Percentiles rank a stretch among this genome's conserved stretches.
Conservation (phyloP, 805 yeast species). For the Candida ficus region DNA sequence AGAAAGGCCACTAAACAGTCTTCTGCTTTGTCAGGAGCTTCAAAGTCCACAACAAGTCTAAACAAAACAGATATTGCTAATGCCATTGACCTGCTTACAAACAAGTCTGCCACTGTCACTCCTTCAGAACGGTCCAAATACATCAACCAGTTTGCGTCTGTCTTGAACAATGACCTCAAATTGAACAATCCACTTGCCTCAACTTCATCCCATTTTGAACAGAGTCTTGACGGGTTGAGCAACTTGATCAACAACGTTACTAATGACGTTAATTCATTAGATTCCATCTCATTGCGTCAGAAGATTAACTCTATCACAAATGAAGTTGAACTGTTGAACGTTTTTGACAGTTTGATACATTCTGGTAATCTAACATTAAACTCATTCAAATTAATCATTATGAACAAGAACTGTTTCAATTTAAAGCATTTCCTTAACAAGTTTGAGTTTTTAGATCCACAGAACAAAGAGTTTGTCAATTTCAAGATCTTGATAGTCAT, state of each 20-base stretch:
- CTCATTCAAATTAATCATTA: slow-evolving; percentile 5
- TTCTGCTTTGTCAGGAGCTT: background rate
- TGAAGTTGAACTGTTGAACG: slow-evolving; percentile 5
- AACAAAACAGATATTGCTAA: slow-evolving; percentile 5
- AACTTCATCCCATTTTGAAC: slow-evolving; percentile 5
- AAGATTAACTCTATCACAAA: background rate
- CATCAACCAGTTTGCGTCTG: slow-evolving; percentile 8
- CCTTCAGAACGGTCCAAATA: slow-evolving; percentile 4
- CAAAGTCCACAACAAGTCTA: background rate
- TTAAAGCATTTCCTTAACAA: slow-evolving; percentile 6
- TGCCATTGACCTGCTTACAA: slow-evolving; percentile 8
- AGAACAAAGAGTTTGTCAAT: slow-evolving; percentile 1
- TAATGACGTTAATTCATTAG: slow-evolving; percentile 2
- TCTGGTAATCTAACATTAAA: slow-evolving; percentile 2
- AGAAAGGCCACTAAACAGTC: background rate
- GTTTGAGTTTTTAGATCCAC: slow-evolving; percentile 7
- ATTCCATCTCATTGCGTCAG: background rate
- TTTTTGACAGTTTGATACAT: slow-evolving; percentile 9
- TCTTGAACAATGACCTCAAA: slow-evolving; percentile 1
- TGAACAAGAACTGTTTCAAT: slow-evolving; percentile 6
- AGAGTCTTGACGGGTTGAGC: slow-evolving; percentile 7
- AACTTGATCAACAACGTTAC: background rate
- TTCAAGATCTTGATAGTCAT: slow-evolving; percentile 7
- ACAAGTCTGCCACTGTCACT: slow-evolving; percentile 1
- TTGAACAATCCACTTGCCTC: background rate